A percentile compares a stretch with the other conserved stretches of the same genome.
Conservation (phyloP, 2,329 filamentous ascomycete species). For the Penicillium verrucosum region DNA sequence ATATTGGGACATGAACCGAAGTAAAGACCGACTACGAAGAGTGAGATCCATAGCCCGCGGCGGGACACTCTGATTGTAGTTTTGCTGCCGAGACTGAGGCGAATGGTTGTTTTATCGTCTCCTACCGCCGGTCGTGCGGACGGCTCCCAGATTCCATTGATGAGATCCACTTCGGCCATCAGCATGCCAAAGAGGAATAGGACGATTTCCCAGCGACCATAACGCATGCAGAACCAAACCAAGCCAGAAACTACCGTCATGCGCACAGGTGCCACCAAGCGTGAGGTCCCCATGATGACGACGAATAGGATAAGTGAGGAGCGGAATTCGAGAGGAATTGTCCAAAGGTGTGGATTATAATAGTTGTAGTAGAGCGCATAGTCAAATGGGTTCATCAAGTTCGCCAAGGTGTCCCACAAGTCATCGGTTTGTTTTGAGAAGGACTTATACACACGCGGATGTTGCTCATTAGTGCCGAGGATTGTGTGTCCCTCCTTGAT, state of each 20-base stretch:
- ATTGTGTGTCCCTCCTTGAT: conserved; percentile 39
- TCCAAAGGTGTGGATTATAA: conserved; percentile 49
- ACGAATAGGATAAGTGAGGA: conserved; percentile 46
- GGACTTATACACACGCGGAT: conserved; percentile 38
- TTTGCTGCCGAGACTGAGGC: conserved; percentile 14
- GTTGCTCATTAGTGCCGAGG: conserved; percentile 42
- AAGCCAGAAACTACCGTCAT: conserved; percentile 33
- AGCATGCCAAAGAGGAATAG: conserved; percentile 44
- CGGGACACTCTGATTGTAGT: conserved; percentile 23
- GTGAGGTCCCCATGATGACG: conserved; percentile 40
- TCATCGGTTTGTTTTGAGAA: conserved; percentile 38
- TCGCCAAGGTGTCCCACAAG: conserved; percentile 33
- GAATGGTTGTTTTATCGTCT: conserved; percentile 22
- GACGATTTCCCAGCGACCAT: conserved; percentile 45
- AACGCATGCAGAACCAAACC: conserved; percentile 41
- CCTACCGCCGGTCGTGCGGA: conserved; percentile 1
- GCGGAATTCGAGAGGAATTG: conserved; percentile 46
- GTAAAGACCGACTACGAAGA: conserved; percentile 43
- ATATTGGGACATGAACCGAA: conserved; percentile 44
- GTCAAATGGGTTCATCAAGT: conserved; percentile 39
- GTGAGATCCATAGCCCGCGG: conserved; percentile 34
- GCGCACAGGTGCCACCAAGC: conserved; percentile 33
- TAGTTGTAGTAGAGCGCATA: conserved; percentile 42
- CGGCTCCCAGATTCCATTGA: conserved; percentile 37
- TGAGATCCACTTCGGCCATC: conserved; percentile 44